phyloP scores from a whole-genome alignment of 2,329 filamentous ascomycete genomes.

The Aureobasidium sp. region DNA sequence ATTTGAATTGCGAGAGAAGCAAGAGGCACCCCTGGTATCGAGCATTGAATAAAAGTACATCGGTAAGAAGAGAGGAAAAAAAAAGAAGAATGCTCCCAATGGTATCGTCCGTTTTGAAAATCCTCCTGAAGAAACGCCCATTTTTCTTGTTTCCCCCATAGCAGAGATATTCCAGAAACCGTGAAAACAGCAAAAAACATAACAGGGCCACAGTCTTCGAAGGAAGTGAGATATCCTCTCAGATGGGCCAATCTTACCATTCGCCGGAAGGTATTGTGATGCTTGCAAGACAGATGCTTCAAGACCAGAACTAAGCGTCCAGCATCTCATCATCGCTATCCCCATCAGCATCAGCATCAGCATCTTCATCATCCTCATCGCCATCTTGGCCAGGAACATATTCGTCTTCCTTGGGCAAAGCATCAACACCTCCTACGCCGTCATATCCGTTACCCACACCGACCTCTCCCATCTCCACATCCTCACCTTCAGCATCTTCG shows the following conservation, averaged over 20 bases:
- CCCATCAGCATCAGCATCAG: slow-evolving; percentile 22
- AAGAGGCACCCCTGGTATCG: no score
- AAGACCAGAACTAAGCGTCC: neutral
- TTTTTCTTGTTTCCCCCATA: neutral
- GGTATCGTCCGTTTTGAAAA: neutral
- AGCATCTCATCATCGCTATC: slow-evolving; percentile 24
- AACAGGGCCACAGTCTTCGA: neutral
- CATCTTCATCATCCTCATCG: slow-evolving; percentile 19
- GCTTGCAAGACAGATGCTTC: no score
- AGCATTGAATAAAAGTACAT: no score
- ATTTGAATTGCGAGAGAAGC: no score
- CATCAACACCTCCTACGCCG: slow-evolving; percentile 10
- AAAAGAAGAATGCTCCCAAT: neutral
- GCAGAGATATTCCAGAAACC: no score
- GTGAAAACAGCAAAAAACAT: no score
- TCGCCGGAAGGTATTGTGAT: no score
- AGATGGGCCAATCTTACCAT: no score
- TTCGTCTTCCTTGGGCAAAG: slow-evolving; percentile 8
- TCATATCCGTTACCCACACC: slow-evolving; percentile 24
- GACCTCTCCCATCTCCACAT: slow-evolving; percentile 23
- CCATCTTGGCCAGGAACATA: slow-evolving; percentile 19
- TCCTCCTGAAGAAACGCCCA: neutral
- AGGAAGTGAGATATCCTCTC: no score
- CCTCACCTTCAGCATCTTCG: slow-evolving; percentile 21
- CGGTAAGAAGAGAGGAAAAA: neutral